Conservation (phyloP, 2,329 filamentous ascomycete genomes). For the Phaeomoniella chlamydospora region DNA sequence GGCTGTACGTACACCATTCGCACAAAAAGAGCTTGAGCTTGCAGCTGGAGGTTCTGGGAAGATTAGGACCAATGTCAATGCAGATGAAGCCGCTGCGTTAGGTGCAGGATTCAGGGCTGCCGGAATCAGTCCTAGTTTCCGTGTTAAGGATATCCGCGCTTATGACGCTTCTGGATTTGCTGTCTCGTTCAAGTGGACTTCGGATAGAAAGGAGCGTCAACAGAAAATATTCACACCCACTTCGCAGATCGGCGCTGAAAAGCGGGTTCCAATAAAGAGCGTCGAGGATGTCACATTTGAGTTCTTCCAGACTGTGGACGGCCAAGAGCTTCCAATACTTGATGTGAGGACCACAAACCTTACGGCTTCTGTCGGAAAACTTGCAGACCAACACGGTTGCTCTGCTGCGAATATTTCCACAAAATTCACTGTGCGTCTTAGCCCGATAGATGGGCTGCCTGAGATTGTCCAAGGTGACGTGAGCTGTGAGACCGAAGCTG, state of each 20-base stretch:
- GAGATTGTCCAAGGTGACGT: slow-evolving; percentile 62
- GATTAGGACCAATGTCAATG: slow-evolving; percentile 86
- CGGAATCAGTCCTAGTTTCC: slow-evolving; percentile 83
- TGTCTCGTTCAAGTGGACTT: slow-evolving; percentile 60
- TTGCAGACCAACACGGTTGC: slow-evolving; percentile 70
- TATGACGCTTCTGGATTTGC: slow-evolving; percentile 64
- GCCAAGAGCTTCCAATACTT: slow-evolving; percentile 45
- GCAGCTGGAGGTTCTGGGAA: slow-evolving; percentile 59
- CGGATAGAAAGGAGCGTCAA: slow-evolving; percentile 55
- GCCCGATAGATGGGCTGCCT: slow-evolving; percentile 60
- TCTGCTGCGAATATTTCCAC: slow-evolving; percentile 62
- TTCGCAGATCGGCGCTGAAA: slow-evolving; percentile 62
- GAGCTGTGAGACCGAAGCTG: slow-evolving; percentile 67
- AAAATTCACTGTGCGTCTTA: slow-evolving; percentile 62
- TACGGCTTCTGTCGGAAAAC: slow-evolving; percentile 62
- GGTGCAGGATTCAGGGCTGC: slow-evolving; percentile 91
- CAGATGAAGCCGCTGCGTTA: slow-evolving; percentile 91
- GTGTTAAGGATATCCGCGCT: slow-evolving; percentile 88
- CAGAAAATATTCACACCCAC: slow-evolving; percentile 73
- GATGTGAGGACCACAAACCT: slow-evolving; percentile 68
- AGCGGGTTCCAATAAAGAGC: slow-evolving; percentile 74
- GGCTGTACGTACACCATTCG: slow-evolving; percentile 78
- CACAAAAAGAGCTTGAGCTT: slow-evolving; percentile 76
- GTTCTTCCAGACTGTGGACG: slow-evolving; percentile 58
- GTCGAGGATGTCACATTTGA: slow-evolving; percentile 65